phyloP scores from a whole-genome alignment of 768 basidiomycete species.

The Podaxis carcinomalis region DNA sequence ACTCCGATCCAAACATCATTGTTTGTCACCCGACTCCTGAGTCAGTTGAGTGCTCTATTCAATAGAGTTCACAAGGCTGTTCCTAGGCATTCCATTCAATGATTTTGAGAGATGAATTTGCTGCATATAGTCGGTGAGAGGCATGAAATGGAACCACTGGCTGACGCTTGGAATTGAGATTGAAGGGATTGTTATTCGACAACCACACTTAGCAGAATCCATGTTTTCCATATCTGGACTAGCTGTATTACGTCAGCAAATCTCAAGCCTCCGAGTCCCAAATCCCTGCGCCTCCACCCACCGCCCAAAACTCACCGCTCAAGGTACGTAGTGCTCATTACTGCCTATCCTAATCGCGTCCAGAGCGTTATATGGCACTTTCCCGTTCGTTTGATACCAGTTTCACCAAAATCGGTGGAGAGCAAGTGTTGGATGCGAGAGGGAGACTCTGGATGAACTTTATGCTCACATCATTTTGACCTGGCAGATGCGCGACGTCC shows the following conservation, averaged over 20 bases:
- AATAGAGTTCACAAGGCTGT: not conserved
- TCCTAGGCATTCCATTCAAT: not conserved
- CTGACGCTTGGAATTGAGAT: not conserved
- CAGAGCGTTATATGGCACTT: conserved; percentile 9
- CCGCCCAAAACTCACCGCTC: conserved; percentile 31
- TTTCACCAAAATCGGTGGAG: conserved; percentile 17
- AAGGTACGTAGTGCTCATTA: conserved; percentile 33
- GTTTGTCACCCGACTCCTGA: conserved; percentile 3
- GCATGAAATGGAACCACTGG: not conserved
- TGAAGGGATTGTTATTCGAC: not conserved
- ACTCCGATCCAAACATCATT: conserved; percentile 13
- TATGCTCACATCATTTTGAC: conserved; percentile 25
- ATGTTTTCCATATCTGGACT: not conserved
- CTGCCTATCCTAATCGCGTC: conserved; percentile 13
- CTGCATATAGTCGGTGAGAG: not conserved
- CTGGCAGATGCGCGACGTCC: conserved; percentile 84
- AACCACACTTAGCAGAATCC: not conserved
- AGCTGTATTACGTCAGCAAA: conserved; percentile 8
- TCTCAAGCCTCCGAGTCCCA: not conserved
- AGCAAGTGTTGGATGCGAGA: conserved; percentile 31
- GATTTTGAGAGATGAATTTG: not conserved
- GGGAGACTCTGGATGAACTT: conserved; percentile 31
- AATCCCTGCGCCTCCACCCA: conserved; percentile 14
- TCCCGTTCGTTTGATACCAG: conserved; percentile 17
- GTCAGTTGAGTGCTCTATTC: not conserved